A percentile compares a stretch with the other conserved stretches of the same genome.
Evolutionary conservation across 1,284 basidiomycete genomes (phyloP).

Genomic region (Ganoderma multipileum): DNA sequence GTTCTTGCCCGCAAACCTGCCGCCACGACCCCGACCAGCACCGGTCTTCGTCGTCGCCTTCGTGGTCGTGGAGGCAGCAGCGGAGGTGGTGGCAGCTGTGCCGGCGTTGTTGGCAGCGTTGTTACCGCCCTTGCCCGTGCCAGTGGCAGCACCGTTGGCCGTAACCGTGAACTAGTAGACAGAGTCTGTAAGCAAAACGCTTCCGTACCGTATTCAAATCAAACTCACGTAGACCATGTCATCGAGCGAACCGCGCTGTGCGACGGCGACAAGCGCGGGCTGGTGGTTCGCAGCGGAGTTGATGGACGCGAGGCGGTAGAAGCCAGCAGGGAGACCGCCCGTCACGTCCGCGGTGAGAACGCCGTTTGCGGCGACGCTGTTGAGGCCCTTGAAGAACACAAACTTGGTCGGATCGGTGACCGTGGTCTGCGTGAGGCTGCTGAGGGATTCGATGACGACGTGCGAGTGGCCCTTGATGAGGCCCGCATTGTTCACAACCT

Average conservation of each 20-base stretch:
- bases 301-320: constrained; percentile 61
- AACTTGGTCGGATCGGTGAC: constrained; percentile 58
- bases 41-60: background rate
- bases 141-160: constrained; percentile 21
- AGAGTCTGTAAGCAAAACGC: background rate
- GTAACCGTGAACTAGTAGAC: constrained; percentile 37
- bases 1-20: constrained; percentile 21
- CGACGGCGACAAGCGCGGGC: constrained; percentile 59
- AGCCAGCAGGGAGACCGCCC: constrained; percentile 59
- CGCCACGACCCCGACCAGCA: constrained; percentile 4
- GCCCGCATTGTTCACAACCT: constrained; percentile 47
- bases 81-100: constrained; percentile 22
- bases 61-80: constrained; percentile 7
- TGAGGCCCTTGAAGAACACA: constrained; percentile 70
- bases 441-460: constrained; percentile 59
- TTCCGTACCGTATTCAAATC: background rate
- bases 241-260: constrained; percentile 64
- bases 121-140: constrained; percentile 43
- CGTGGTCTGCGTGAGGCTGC: constrained; percentile 49
- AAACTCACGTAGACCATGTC: constrained; percentile 62
- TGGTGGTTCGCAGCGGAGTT: constrained; percentile 65
- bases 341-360: constrained; percentile 54
- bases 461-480: constrained; percentile 64
- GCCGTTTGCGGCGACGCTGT: constrained; percentile 52
- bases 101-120: constrained; percentile 22